Percentiles rank a stretch among this genome's conserved stretches.
Conservation (phyloP, 2,329 filamentous ascomycete species). For the Stachybotrys chlorohalonatus region DNA sequence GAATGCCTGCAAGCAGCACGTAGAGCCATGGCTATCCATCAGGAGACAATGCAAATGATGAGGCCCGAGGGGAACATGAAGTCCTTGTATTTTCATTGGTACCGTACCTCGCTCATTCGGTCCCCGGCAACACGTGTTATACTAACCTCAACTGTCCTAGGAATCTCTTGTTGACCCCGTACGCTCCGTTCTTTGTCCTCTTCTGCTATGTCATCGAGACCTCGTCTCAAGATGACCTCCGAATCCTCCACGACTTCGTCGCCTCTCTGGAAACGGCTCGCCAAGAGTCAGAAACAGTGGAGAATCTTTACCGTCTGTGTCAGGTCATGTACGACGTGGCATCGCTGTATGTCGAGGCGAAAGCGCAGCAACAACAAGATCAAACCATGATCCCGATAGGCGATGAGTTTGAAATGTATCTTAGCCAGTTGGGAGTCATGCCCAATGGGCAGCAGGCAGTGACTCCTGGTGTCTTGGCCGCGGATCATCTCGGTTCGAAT, state of each 20-base stretch:
- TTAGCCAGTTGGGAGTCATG: constrained; percentile 54
- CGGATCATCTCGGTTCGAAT: constrained; percentile 8
- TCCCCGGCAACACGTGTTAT: background rate
- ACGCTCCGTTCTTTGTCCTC: constrained; percentile 50
- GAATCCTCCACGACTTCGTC: constrained; percentile 46
- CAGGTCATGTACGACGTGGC: constrained; percentile 54
- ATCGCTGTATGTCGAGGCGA: constrained; percentile 52
- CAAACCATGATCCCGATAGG: constrained; percentile 39
- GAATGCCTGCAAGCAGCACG: constrained; percentile 42
- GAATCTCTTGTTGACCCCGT: constrained; percentile 47
- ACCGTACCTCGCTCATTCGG: constrained; percentile 1
- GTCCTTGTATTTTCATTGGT: constrained; percentile 45
- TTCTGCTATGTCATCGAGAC: constrained; percentile 51
- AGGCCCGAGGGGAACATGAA: constrained; percentile 29
- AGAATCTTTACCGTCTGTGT: constrained; percentile 53
- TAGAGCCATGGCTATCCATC: constrained; percentile 35
- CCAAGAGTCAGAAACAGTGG: constrained; percentile 46
- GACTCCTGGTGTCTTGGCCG: constrained; percentile 7
- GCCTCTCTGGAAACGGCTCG: constrained; percentile 42
- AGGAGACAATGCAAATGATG: constrained; percentile 34
- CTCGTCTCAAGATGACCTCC: constrained; percentile 41
- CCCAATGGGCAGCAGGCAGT: constrained; percentile 26
- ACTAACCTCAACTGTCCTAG: constrained; percentile 18
- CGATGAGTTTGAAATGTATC: constrained; percentile 55
- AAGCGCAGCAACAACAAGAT: constrained; percentile 36